phyloP scores from a whole-genome alignment of 768 basidiomycete species.

The Pulveroboletus sp. region DNA sequence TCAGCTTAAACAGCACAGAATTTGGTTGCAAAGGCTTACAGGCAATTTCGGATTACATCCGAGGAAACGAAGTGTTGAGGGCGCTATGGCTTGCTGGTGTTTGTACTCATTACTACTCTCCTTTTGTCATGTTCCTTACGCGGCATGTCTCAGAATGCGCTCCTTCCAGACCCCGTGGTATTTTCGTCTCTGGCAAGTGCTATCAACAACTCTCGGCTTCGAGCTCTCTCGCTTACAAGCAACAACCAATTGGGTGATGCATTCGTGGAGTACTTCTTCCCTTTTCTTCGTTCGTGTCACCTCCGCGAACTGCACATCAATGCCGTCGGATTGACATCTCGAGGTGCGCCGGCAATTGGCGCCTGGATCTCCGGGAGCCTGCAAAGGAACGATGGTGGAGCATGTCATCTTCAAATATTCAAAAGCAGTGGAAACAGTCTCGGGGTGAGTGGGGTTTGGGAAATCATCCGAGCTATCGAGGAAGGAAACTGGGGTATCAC shows the following conservation, averaged over 20 bases:
- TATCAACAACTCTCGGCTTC: conserved; percentile 49
- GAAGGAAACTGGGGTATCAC: conserved; percentile 46
- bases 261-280: conserved; percentile 48
- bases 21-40: conserved; percentile 52
- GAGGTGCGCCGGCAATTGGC: conserved; percentile 41
- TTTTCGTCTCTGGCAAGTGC: conserved; percentile 42
- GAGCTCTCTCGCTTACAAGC: conserved; percentile 45
- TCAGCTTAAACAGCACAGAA: conserved; percentile 49
- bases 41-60: conserved; percentile 48
- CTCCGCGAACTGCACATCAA: conserved; percentile 53
- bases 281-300: conserved; percentile 40
- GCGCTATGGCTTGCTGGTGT: conserved; percentile 54
- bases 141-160: conserved; percentile 36
- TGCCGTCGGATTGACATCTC: conserved; percentile 40
- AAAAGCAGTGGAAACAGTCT: conserved; percentile 57
- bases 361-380: conserved; percentile 45
- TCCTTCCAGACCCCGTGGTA: conserved; percentile 34
- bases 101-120: conserved; percentile 19
- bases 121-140: neutral
- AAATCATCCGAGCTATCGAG: conserved; percentile 46
- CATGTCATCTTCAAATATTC: conserved; percentile 44
- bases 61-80: conserved; percentile 40
- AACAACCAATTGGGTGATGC: conserved; percentile 46
- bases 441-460: conserved; percentile 41
- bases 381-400: conserved; percentile 8